Conservation (phyloP, 495 filamentous ascomycete genomes). For the Penicillium lividum region DNA sequence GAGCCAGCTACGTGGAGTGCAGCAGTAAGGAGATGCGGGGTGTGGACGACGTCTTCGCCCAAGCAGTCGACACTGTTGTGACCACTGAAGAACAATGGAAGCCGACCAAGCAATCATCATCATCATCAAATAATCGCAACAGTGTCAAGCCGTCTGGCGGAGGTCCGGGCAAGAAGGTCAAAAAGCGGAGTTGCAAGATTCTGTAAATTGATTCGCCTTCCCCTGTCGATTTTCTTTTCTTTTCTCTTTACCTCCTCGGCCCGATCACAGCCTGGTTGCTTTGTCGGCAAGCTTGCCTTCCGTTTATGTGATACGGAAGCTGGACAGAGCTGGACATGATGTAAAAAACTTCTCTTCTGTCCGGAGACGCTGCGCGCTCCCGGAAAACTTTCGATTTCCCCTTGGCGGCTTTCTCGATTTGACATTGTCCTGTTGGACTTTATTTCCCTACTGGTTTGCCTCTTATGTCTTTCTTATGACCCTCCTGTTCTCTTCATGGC, state of each 20-base stretch:
- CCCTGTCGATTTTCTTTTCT: constrained; percentile 14
- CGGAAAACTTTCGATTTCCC: constrained; percentile 14
- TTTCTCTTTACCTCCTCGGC: constrained; percentile 23
- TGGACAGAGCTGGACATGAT: constrained; percentile 33
- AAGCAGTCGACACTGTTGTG: constrained; percentile 85
- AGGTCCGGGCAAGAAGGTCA: constrained; percentile 47
- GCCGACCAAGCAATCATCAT: constrained; percentile 21
- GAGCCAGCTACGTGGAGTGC: constrained; percentile 94
- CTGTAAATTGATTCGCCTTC: constrained; percentile 47
- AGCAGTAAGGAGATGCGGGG: constrained; percentile 95
- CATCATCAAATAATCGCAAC: constrained; percentile 16
- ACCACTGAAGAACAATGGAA: constrained; percentile 44
- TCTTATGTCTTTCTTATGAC: constrained; percentile 21
- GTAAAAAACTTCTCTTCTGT: constrained; percentile 21
- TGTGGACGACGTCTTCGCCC: constrained; percentile 91
- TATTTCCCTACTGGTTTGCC: constrained; percentile 23
- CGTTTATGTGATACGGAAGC: constrained; percentile 26
- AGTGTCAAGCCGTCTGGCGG: constrained; percentile 34
- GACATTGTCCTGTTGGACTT: constrained; percentile 22
- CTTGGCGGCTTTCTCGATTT: constrained; percentile 24
- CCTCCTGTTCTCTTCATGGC: constrained; percentile 32
- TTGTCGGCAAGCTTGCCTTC: constrained; percentile 30
- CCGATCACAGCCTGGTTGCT: constrained; percentile 46
- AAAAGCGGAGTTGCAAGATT: constrained; percentile 73
- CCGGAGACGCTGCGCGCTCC: constrained; percentile 29